Percentiles rank a stretch among this genome's conserved stretches.
phyloP scores from a whole-genome alignment of 306 rosid genomes.

The Carpinus fangiana region DNA sequence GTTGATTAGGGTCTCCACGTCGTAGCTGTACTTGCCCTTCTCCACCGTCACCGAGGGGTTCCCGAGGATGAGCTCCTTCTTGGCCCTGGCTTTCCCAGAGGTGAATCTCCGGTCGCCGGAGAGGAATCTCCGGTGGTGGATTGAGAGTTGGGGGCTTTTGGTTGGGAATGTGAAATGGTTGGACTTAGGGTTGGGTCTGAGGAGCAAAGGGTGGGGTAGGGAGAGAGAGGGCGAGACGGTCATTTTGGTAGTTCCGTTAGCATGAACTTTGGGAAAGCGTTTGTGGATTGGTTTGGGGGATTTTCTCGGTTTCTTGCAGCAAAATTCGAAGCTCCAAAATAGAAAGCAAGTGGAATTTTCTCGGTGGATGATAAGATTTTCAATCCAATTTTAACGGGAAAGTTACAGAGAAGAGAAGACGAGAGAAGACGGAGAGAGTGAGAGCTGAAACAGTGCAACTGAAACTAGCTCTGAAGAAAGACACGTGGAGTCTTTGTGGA shows the following conservation, averaged over 20 bases:
- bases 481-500: constrained; percentile 71
- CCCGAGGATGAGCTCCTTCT: constrained; percentile 63
- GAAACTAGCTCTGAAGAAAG: constrained; percentile 38
- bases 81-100: constrained; percentile 41
- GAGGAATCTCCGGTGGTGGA: constrained; percentile 29
- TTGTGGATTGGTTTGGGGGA: neutral
- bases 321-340: neutral
- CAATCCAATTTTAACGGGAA: constrained; percentile 23
- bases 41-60: constrained; percentile 81
- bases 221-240: constrained; percentile 49
- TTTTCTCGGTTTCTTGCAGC: neutral
- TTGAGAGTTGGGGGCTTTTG: constrained; percentile 13
- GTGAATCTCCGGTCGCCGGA: constrained; percentile 24
- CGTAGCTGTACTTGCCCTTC: constrained; percentile 89
- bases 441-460: constrained; percentile 14
- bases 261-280: constrained; percentile 27
- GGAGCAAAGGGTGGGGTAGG: constrained; percentile 43
- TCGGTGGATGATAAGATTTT: neutral
- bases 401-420: constrained; percentile 22
- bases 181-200: constrained; percentile 33
- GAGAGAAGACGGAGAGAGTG: constrained; percentile 1
- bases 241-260: constrained; percentile 47
- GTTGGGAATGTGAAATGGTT: constrained; percentile 34
- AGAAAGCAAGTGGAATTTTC: neutral
- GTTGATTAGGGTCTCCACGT: constrained; percentile 88